Evolutionary conservation across 192 early-diverging fungal species (phyloP), one percentile per base, ranked within the genome.

Genomic region (Coemansia umbellata): DNA sequence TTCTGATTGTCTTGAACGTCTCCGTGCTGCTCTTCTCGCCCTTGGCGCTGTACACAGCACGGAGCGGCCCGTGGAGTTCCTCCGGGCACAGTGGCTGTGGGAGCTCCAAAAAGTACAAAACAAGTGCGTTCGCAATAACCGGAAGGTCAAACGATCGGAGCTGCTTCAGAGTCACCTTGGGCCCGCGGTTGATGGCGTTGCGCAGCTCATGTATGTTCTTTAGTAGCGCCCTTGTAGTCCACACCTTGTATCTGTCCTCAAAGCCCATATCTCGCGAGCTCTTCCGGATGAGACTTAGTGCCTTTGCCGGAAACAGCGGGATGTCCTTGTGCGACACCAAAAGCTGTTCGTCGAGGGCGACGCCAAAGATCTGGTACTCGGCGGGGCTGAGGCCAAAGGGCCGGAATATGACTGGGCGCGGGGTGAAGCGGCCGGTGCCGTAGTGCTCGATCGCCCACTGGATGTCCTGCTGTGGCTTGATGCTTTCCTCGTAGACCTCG

Each of bases 341-440:
- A 19, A 80, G 78, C 42, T 84, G 79, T 53, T 87, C 84, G 17
- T 84, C 85, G 37, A 90, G 81, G 15, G 83, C 63, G 37, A 90
- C 85, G 13, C 86, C 88, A 78, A 90, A 90, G 21, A 85, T 74
- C 77, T 90, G 88, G 69, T 85, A 84, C 83, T 84, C 75, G 19
- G 81, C 83, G 17, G 81, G 63, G 47, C 88, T 86, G 39, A 81
- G 79, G 24, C 84, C 85, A 52, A 81, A 82, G 42, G 86, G 84
- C 19, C 81, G 78, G 69, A 86, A 90, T 0, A 90, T 66, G 10
- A 85, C 81, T 4, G 87, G 83, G n/a, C 79, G 80, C 26, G 88
- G 88, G 8, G 78, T 69, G 50, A 86, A 90, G 15, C 81, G 69
- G 4, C 84, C 83, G 10, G 83, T 84, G 23, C 82, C 79, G 61